phyloP scores from a whole-genome alignment of 2,329 filamentous ascomycete genomes.

The Aureobasidium sp. region DNA sequence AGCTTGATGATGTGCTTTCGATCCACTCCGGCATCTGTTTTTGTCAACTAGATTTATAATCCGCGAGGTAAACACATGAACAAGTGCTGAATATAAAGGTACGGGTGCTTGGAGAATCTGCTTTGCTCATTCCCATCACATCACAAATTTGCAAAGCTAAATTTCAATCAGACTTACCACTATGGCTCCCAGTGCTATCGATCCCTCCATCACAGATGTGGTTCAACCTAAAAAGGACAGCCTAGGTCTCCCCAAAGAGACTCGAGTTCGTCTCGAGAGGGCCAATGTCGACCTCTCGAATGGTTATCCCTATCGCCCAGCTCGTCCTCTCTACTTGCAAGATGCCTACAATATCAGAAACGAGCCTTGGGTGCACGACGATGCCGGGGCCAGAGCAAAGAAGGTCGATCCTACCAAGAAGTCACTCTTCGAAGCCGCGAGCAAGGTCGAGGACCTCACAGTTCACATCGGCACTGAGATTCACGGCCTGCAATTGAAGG shows the following conservation, averaged over 20 bases:
- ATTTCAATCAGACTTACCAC: neutral
- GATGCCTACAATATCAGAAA: constrained; percentile 62
- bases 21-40: neutral
- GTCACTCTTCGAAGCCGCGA: constrained; percentile 53
- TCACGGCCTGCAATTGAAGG: constrained; percentile 56
- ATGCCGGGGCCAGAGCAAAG: constrained; percentile 56
- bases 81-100: neutral
- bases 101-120: neutral
- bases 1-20: constrained; percentile 8
- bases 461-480: constrained; percentile 59
- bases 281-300: constrained; percentile 62
- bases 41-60: neutral
- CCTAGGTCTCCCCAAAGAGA: constrained; percentile 52
- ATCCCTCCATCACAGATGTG: constrained; percentile 51
- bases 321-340: constrained; percentile 60
- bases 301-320: constrained; percentile 65
- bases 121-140: neutral
- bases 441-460: constrained; percentile 56
- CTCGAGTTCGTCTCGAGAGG: constrained; percentile 56
- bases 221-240: constrained; percentile 57
- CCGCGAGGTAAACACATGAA: neutral
- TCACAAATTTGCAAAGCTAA: neutral
- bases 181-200: constrained; percentile 11
- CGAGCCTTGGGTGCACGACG: constrained; percentile 41
- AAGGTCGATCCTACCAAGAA: constrained; percentile 42